Base-by-base conservation (phyloP, 2,329 filamentous ascomycete genomes). In the Colletotrichum viniferum region DNA sequence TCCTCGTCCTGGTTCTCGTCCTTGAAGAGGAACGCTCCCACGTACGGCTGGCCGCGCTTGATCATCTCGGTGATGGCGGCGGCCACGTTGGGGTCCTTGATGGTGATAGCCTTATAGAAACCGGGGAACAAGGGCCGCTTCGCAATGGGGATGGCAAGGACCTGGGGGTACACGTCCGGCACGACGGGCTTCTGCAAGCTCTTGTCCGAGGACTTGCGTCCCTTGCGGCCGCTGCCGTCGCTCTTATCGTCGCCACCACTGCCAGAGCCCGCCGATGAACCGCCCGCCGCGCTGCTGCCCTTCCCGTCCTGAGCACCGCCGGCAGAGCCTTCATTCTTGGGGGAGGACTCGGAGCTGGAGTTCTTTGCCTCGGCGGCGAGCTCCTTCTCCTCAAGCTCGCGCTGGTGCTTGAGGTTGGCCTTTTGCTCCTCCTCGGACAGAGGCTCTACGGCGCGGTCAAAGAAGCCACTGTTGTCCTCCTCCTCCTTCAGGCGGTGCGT, bases 71-170 rank as follows among this genome's bases (percentile, higher is more conserved):
- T 94, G 78, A 99, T 98, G 26, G 97, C 97, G 52, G 93, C 92
- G 16, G 96, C 94, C 43, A 99, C 97, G 79, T 97, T 94, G 21
- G 94, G 95, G 81, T 99, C 96, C 82, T 95, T 94, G 79, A 99
- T 98, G 5, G 96, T 99, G 79, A 99, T 97, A 12, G 97, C 96
- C 86, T 99, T 99, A 88, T 99, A 99, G 85, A 98, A 99, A 2
- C 97, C 97, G 2, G 97, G 97, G 85, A 98, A 99, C 14, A 99
- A 88, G 13, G 97, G 97, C 69, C 97, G 91, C 84, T 97, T 96
- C 32, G 95, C 94, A 80, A 99, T 98, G 9, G 97, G 97, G 71
- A 99, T 98, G 3, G 96, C 96, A 90, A 99, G 95, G 71, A 99
- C 96, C 83, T 98, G 97, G 5, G 97, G 97, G 83, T 99, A 99